Evolutionary conservation across 129 eudicot genomes (phyloP).

Genomic region (Flaveria linearis): DNA sequence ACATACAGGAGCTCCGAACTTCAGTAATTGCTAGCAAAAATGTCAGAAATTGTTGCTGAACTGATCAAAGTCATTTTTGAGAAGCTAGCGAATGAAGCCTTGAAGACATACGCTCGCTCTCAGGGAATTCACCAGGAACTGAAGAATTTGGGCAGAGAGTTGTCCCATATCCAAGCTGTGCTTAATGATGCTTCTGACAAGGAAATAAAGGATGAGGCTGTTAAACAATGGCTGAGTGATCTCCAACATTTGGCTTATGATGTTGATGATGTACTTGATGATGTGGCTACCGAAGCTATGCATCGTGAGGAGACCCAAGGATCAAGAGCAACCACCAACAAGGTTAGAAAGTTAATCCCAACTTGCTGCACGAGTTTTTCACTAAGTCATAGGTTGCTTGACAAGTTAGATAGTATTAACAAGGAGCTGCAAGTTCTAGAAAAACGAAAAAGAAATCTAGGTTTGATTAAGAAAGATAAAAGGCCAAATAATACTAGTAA

Average conservation of each 20-base stretch:
- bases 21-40: too few relatives aligned
- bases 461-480: conserved; percentile 17
- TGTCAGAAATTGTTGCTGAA: not conserved
- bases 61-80: conserved; percentile 23
- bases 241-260: conserved; percentile 16
- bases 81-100: conserved; percentile 28
- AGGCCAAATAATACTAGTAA: not conserved
- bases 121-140: conserved; percentile 17
- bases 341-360: not conserved
- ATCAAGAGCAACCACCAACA: not conserved
- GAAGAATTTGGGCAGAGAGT: not conserved
- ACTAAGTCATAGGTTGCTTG: conserved; percentile 13
- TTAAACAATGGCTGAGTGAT: not conserved
- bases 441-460: conserved; percentile 15
- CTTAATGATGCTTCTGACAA: conserved; percentile 52
- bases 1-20: too few relatives aligned
- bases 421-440: conserved; percentile 17
- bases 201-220: conserved; percentile 22
- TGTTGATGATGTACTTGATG: not conserved
- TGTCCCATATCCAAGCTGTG: conserved; percentile 30
- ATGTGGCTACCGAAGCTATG: not conserved
- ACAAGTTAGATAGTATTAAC: conserved; percentile 26
- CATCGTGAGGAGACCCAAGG: not conserved
- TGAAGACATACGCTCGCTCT: conserved; percentile 18
- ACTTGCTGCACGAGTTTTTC: not conserved